Conservation (phyloP, 768 basidiomycete species). For the Lepiota subincarnata region DNA sequence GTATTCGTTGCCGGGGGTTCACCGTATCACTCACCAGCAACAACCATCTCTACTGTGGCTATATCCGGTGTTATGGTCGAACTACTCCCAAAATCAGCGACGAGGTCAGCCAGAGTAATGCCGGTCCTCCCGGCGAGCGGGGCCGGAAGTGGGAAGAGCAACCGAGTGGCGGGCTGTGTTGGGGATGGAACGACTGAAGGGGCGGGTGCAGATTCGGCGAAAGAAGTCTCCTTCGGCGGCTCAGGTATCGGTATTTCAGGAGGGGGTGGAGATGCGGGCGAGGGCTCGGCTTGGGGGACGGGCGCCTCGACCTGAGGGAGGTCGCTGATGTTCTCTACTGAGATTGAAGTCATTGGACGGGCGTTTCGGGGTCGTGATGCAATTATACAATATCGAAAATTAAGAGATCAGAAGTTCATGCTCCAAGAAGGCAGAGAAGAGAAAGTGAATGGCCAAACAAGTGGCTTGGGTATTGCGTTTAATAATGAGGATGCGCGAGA, state of each 20-base stretch:
- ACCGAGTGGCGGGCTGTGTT: not conserved
- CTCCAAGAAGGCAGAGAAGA: constrained; percentile 19
- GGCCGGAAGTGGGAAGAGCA: constrained; percentile 8
- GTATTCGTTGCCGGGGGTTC: not conserved
- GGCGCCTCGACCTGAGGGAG: constrained; percentile 4
- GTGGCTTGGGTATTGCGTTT: not conserved
- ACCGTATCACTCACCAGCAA: constrained; percentile 46
- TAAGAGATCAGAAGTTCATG: constrained; percentile 25
- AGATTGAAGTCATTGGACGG: constrained; percentile 5
- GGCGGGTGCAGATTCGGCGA: not conserved
- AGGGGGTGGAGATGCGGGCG: not conserved
- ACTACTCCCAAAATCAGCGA: constrained; percentile 27
- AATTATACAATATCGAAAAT: constrained; percentile 18
- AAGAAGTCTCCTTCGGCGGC: not conserved
- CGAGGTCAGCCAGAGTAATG: constrained; percentile 41
- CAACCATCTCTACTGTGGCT: constrained; percentile 50
- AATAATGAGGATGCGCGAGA: not conserved
- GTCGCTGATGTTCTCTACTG: not conserved
- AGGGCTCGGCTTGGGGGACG: not conserved
- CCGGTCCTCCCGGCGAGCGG: constrained; percentile 5
- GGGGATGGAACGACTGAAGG: not conserved
- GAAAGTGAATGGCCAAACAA: not conserved
- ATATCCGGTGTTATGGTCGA: constrained; percentile 45
- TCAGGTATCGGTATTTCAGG: constrained; percentile 6
- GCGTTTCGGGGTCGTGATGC: constrained; percentile 15